Evolutionary conservation across 371 early-diverging fungal genomes (phyloP).

Genomic region (Mortierella sp.): DNA sequence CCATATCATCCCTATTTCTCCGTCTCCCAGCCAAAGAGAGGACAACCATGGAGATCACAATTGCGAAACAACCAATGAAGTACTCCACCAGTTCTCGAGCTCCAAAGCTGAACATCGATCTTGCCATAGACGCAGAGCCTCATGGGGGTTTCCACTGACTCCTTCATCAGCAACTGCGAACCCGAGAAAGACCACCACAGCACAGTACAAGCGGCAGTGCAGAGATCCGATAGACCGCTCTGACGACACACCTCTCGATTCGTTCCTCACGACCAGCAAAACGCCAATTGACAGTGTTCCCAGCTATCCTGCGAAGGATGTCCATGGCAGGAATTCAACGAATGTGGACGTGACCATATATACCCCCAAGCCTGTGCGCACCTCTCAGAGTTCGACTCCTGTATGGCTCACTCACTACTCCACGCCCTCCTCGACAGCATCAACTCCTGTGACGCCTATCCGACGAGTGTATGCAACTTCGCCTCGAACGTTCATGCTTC

Average conservation of each 20-base stretch:
- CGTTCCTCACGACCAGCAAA: neutral
- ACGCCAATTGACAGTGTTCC: too few species aligned
- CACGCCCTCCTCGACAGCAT: neutral
- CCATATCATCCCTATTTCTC: slow-evolving; percentile 15
- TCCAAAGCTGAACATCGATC: neutral
- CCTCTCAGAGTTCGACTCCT: neutral
- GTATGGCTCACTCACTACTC: neutral
- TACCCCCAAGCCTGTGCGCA: slow-evolving; percentile 1
- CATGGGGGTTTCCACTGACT: neutral
- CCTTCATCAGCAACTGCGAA: neutral
- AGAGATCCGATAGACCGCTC: neutral
- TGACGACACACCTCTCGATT: slow-evolving; percentile 1
- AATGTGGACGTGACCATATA: neutral
- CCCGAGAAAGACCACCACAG: slow-evolving; percentile 2
- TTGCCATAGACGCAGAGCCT: neutral
- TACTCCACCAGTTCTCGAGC: neutral
- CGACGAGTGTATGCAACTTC: neutral
- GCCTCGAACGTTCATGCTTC: slow-evolving; percentile 17
- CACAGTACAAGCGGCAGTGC: slow-evolving; percentile 6
- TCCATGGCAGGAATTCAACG: too few species aligned
- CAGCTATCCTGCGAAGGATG: too few species aligned
- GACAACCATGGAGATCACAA: neutral
- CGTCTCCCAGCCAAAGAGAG: neutral
- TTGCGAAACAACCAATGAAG: too few species aligned
- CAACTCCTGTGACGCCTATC: slow-evolving; percentile 7